Evolutionary conservation across 2,329 filamentous ascomycete genomes (phyloP), one percentile per base, ranked within the genome.

Genomic region (Penicillium sp.): DNA sequence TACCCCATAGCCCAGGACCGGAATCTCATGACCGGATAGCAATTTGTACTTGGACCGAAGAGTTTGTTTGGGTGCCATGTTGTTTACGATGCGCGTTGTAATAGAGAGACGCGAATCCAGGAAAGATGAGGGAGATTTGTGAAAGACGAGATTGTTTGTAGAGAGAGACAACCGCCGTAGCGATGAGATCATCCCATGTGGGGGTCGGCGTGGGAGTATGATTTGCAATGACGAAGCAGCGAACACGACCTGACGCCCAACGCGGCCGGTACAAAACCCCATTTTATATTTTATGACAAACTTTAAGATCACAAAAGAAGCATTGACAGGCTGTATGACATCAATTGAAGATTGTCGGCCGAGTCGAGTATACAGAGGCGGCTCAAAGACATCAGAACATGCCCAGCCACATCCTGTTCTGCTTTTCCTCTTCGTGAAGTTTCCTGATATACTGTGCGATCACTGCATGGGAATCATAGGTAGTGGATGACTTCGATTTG

Each of bases 21-120:
- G 86, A 43, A 88, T 87, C 18, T 86, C 81, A 70, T 86, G 81
- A 41, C 86, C 85, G 16, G 85, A 87, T 54, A 82, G 82, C 74
- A 88, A 69, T 54, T 76, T 79, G 52, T 84, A 78, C 31, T 78
- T 84, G 10, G 70, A 70, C 11, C 60, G 67, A 6, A 72, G 66
- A 33, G 60, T 66, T 47, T 63, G 54, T 11, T 62, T 65, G 49
- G 50, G 44, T 0, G 61, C 54, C 66, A 68, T 71, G 7, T 53
- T 66, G 54, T 7, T 27, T 6, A 18, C 10, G 1, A 10, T 4
- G 4, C 9, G 2, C 16, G 27, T 35, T 6, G 31, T 16, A 37
- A 19, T 27, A 1, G 3, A 3, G 14, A 11, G 4, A 10, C 14
- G 4, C n/a, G 13, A 36, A 19, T 11, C 16, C 13, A 31, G 44